Evolutionary conservation across 805 yeast species (phyloP), one percentile per base, ranked within the genome.

Genomic region (Wickerhamiella qilinensis): DNA sequence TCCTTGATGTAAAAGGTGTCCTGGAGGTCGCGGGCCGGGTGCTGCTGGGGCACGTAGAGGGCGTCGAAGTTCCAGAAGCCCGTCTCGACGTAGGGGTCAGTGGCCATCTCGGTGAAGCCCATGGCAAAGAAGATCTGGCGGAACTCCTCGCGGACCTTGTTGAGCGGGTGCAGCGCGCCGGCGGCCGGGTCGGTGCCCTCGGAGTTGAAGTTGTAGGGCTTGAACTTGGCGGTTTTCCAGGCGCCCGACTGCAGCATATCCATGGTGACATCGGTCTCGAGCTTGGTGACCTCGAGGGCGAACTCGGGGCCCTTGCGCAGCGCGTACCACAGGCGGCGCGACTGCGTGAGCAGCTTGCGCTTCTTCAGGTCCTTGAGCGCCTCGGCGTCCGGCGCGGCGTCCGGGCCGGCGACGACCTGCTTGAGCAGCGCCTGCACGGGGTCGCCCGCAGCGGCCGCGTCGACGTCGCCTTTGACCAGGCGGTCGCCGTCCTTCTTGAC

Each of bases 41-140:
- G 99, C 66, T 91, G 97, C 66, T 91, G 99, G 40, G 99, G 99
- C 39, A 91, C 99, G 54, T 66, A 91, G 53, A 91, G 70, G 3
- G 98, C 75, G 60, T 91, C 99, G 56, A 91, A 91, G 64, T 91
- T 91, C 99, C 99, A 91, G 75, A 91, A 91, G 3, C 97, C 97
- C 15, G 91, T 73, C 58, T 91, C 99, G 38, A 91, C 99, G 58
- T 86, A 91, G 61, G 88, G 95, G 61, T 88, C 88, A 20, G 98
- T 79, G 43, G 98, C 95, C 99, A 91, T 91, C 65, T 91, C 99
- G 21, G 91, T 75, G 75, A 91, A 91, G 6, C 99, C 99, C 86
- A 91, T 76, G 29, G 91, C 76, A 65, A 91, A 88, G 74, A 91
- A 91, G 55, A 91, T 88, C 61, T 86, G 94, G 65, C 98, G 74